Evolutionary conservation across 192 early-diverging fungal species (phyloP).

Genomic region (Anaeromyces robustus): DNA sequence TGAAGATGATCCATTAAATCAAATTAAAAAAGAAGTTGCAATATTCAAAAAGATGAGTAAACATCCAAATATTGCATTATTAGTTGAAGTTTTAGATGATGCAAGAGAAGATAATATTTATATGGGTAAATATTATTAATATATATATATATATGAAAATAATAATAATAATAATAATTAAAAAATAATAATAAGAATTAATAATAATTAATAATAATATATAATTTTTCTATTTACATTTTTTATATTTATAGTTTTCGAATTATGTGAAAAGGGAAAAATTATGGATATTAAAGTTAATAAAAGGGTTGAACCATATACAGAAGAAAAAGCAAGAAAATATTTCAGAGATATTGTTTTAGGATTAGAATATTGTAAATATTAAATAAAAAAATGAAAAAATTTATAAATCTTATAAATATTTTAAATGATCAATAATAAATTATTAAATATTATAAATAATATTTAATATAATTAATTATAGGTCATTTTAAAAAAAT

Average conservation of each 20-base stretch:
- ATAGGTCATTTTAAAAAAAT: constrained; percentile 37
- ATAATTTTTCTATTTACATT: neutral
- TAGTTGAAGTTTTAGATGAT: constrained; percentile 44
- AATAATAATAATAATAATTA: no score
- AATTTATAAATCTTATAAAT: neutral
- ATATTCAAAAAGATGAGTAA: constrained; percentile 40
- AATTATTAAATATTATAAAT: neutral
- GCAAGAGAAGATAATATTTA: constrained; percentile 40
- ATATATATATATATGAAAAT: neutral
- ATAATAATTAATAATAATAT: neutral
- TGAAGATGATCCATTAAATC: neutral
- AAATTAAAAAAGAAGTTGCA: constrained; percentile 31
- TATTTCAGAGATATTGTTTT: constrained; percentile 42
- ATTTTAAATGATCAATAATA: no score
- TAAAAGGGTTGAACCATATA: constrained; percentile 18
- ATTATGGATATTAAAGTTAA: constrained; percentile 27
- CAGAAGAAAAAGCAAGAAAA: constrained; percentile 26
- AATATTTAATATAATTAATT: neutral
- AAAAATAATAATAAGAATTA: neutral
- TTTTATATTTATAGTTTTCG: constrained; percentile 27
- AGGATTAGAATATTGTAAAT: constrained; percentile 41
- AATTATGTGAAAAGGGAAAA: constrained; percentile 38
- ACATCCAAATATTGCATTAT: constrained; percentile 39
- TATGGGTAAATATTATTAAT: constrained; percentile 17
- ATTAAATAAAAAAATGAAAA: neutral